Conservation (phyloP, 805 yeast genomes). For the Schwanniomyces sp. region DNA sequence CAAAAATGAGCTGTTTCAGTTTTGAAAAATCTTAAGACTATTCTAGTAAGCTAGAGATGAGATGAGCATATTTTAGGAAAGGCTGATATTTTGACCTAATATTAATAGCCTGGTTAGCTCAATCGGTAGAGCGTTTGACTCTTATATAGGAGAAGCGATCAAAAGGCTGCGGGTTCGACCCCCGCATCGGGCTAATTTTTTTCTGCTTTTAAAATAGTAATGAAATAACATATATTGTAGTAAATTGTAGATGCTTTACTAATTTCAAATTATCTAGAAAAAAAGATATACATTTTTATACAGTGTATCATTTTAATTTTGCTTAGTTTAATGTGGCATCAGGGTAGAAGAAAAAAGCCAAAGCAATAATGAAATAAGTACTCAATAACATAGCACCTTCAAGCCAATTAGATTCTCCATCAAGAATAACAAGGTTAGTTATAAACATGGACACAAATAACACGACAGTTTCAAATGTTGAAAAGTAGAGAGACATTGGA, state of each 20-base stretch:
- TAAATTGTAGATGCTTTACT: no score
- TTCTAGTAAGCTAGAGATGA: no score
- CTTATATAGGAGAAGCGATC: neutral
- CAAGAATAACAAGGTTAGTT: slow-evolving; percentile 81
- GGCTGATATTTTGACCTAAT: no score
- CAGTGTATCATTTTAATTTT: no score
- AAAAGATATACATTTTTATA: no score
- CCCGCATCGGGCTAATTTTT: slow-evolving; percentile 1
- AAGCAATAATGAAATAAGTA: slow-evolving; percentile 81
- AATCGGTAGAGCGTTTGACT: slow-evolving; percentile 1
- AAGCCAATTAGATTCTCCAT: slow-evolving; percentile 95
- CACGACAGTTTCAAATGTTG: slow-evolving; percentile 91
- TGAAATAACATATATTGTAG: no score
- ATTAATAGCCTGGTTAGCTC: neutral
- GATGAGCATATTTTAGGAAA: no score
- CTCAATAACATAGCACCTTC: slow-evolving; percentile 93
- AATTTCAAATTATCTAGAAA: no score
- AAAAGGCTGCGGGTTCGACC: slow-evolving; percentile 1
- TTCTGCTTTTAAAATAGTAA: no score
- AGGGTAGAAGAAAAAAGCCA: slow-evolving; percentile 90
- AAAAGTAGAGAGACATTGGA: slow-evolving; percentile 90
- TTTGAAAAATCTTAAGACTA: no score
- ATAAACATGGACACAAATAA: slow-evolving; percentile 87
- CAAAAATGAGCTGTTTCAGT: no score
- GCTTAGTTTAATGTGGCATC: slow-evolving; percentile 30